phyloP scores from a whole-genome alignment of 208 protist genomes.

The Crithidia sp. region DNA sequence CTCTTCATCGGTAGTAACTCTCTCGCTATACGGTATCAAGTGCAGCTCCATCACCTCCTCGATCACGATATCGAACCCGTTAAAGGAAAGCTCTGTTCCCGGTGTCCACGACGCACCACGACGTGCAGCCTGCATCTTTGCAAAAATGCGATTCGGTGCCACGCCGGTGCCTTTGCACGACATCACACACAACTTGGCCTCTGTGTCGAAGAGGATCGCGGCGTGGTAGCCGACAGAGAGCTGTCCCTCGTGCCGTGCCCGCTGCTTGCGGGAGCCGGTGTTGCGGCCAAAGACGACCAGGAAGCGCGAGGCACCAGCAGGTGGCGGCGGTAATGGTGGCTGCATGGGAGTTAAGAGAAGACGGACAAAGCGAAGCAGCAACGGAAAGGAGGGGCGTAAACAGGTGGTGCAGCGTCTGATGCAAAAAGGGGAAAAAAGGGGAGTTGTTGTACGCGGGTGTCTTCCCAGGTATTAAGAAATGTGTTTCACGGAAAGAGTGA shows the following conservation, averaged over 20 bases:
- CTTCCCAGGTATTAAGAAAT: too few relatives aligned
- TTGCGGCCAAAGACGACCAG: conserved; percentile 47
- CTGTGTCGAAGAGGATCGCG: conserved; percentile 50
- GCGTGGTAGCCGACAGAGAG: conserved; percentile 55
- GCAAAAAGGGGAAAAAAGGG: too few relatives aligned
- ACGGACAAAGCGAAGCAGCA: too few relatives aligned
- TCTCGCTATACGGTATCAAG: conserved; percentile 55
- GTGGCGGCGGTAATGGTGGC: neutral
- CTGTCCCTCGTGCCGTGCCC: conserved; percentile 46
- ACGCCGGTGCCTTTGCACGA: conserved; percentile 46
- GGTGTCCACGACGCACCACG: conserved; percentile 55
- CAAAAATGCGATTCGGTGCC: conserved; percentile 50
- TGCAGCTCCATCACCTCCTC: conserved; percentile 73
- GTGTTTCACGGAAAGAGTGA: too few relatives aligned
- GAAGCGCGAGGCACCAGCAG: conserved; percentile 56
- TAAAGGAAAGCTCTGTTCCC: conserved; percentile 55
- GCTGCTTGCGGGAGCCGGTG: conserved; percentile 49
- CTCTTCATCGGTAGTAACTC: too few relatives aligned
- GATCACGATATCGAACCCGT: conserved; percentile 57
- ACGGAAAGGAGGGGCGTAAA: too few relatives aligned
- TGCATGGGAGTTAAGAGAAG: neutral
- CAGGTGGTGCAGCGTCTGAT: too few relatives aligned
- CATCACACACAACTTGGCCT: conserved; percentile 35
- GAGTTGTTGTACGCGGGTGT: too few relatives aligned
- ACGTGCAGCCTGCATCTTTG: conserved; percentile 55